These are phyloP conservation scores for Eutrema japonicum DNA, from an alignment of 345 rosid species.

Conservation along the genomic window DNA sequence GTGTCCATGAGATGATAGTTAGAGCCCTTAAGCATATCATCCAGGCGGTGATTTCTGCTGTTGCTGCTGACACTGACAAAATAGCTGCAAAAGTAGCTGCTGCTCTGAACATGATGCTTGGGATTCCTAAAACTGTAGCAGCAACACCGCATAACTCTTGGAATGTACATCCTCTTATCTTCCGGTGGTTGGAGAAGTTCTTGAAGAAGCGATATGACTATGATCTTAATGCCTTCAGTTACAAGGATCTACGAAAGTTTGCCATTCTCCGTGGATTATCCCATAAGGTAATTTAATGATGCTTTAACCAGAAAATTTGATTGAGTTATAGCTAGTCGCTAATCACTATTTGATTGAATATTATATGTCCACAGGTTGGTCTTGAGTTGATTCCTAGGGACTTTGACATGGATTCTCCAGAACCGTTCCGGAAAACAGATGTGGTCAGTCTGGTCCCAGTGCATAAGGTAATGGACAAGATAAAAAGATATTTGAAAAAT, in stretches of 20 bases:
- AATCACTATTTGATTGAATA: slow-evolving; percentile 4
- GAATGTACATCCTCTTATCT: slow-evolving; percentile 69
- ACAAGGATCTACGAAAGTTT: slow-evolving; percentile 87
- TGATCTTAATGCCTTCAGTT: slow-evolving; percentile 76
- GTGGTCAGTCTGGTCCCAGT: slow-evolving; percentile 90
- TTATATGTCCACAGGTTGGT: slow-evolving; percentile 66
- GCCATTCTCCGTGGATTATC: slow-evolving; percentile 91
- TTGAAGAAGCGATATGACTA: slow-evolving; percentile 90
- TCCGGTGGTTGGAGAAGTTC: slow-evolving; percentile 91
- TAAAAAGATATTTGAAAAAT: not conserved
- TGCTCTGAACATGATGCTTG: slow-evolving; percentile 93
- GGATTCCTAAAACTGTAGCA: slow-evolving; percentile 58
- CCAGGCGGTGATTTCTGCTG: slow-evolving; percentile 86
- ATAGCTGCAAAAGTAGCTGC: slow-evolving; percentile 77
- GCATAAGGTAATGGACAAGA: slow-evolving; percentile 68
- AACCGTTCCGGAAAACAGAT: slow-evolving; percentile 82
- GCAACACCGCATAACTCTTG: slow-evolving; percentile 50
- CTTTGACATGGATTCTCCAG: slow-evolving; percentile 94
- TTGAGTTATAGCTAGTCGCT: slow-evolving; percentile 9
- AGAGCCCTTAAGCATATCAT: slow-evolving; percentile 92
- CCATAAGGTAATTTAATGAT: slow-evolving; percentile 72
- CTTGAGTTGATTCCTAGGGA: slow-evolving; percentile 94
- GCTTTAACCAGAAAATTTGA: slow-evolving; percentile 1
- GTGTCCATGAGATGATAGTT: slow-evolving; percentile 97
- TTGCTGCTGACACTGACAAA: slow-evolving; percentile 55